phyloP scores from a whole-genome alignment of 495 filamentous ascomycete species.

The Trichoderma orchidacearum region DNA sequence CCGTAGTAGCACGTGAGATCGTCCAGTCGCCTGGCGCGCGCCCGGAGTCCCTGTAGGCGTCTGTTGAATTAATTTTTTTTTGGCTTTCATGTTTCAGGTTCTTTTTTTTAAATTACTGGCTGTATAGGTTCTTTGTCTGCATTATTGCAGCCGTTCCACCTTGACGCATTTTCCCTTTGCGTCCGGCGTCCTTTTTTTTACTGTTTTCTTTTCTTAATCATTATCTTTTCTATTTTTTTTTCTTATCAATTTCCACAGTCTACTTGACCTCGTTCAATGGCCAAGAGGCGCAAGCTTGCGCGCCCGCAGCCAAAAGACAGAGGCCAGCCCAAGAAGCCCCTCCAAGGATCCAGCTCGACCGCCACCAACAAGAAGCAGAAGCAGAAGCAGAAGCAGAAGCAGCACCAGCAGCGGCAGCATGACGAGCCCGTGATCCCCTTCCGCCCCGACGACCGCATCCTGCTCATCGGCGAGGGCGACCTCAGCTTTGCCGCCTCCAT shows the following conservation, averaged over 20 bases:
- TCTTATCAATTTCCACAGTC: neutral
- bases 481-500: constrained; percentile 80
- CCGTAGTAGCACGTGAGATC: neutral
- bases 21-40: too few species aligned
- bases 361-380: constrained; percentile 1
- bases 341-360: constrained; percentile 2
- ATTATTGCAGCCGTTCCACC: neutral
- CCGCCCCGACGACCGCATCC: constrained; percentile 49
- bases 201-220: neutral
- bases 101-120: too few species aligned
- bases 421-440: constrained; percentile 52
- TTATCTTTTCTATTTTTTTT: neutral
- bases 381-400: neutral
- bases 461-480: constrained; percentile 88
- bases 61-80: neutral
- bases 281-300: constrained; percentile 20
- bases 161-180: neutral
- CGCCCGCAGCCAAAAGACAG: constrained; percentile 4
- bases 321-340: constrained; percentile 5
- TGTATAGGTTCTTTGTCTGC: neutral
- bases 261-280: constrained; percentile 11
- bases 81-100: neutral
- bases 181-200: neutral
- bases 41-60: too few species aligned
- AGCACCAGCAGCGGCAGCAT: constrained; percentile 1